Base-by-base conservation (phyloP, 257 asterid species). In the Handroanthus guayacan region DNA sequence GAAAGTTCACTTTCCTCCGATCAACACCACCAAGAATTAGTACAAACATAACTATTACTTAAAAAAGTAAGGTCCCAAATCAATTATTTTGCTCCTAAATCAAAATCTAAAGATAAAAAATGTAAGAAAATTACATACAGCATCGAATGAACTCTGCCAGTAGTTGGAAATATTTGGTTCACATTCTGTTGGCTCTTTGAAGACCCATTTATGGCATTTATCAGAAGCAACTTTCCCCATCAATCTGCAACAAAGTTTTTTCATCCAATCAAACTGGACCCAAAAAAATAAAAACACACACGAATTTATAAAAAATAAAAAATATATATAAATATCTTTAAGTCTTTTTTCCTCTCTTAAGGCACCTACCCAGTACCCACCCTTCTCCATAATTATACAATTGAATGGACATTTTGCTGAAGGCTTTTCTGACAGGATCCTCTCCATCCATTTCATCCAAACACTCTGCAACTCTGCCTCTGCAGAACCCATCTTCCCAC, bases 401-500 rank as follows among this genome's bases (percentile, higher is more conserved):
- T 77, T 95, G 98, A 86, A 93, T 95, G 71, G 99, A 95, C 99
- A 95, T 95, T 80, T 95, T 95, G 92, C 98, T 95, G 98, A 95
- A 95, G 87, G 98, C 90, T 79, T 93, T 95, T 82, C 91, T 85
- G 89, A 95, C 94, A 78, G 85, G 89, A 80, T 93, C 98, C 71
- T 95, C 99, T 6, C 92, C 97, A 60, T 95, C 93, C 86, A 95
- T 88, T 67, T 91, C 98, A 51, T 91, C 94, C 84, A 88, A 81
- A 82, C 94, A 80, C 71, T 90, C 96, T 77, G 92, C 82, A 67
- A 83, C 86, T 81, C 97, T 92, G 66, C 92, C 92, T 86, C 97
- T 87, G 86, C 99, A 95, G 88, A 88, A 95, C 81, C 99, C 99
- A 90, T 95, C 99, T 88, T 95, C 99, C 99, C 99, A 95, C 99